Evolutionary conservation across 1,284 basidiomycete genomes (phyloP).

Genomic region (Peniophora sp.): DNA sequence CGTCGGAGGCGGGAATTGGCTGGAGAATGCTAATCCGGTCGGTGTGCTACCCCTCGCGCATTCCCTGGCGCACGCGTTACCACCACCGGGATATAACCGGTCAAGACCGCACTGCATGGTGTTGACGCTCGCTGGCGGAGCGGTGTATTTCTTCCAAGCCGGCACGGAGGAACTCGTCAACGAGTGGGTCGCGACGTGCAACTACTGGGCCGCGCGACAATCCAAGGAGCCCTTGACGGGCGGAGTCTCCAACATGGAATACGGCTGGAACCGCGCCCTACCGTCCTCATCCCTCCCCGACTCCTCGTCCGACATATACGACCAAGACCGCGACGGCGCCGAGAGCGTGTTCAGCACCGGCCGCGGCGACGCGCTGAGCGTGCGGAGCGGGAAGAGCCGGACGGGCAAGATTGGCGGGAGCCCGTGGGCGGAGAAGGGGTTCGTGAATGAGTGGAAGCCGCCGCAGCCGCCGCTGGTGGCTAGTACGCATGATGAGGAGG

Average conservation of each 20-base stretch:
- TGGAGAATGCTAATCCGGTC: conserved; percentile 80
- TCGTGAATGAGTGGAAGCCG: conserved; percentile 91
- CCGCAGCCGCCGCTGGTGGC: conserved; percentile 78
- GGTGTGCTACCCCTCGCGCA: conserved; percentile 82
- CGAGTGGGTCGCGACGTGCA: conserved; percentile 98
- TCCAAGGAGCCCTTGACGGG: conserved; percentile 92
- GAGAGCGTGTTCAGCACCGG: conserved; percentile 20
- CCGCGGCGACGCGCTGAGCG: conserved; percentile 59
- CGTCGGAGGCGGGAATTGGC: conserved; percentile 96
- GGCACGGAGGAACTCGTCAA: conserved; percentile 95
- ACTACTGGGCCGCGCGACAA: conserved; percentile 94
- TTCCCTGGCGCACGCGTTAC: conserved; percentile 80
- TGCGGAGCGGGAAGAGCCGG: conserved; percentile 60
- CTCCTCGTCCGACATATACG: conserved; percentile 29
- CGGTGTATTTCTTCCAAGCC: conserved; percentile 94
- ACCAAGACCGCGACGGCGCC: conserved; percentile 36
- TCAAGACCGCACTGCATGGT: conserved; percentile 92
- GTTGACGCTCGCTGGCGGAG: conserved; percentile 82
- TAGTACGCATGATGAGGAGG: conserved; percentile 86
- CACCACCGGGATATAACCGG: conserved; percentile 86
- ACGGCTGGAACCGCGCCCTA: conserved; percentile 79
- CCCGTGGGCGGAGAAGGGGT: conserved; percentile 69
- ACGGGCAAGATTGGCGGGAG: conserved; percentile 57
- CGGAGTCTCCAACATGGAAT: conserved; percentile 98
- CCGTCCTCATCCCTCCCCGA: too few relatives aligned